Base-by-base conservation (phyloP, 257 asterid genomes). In the Verbena officinalis region DNA sequence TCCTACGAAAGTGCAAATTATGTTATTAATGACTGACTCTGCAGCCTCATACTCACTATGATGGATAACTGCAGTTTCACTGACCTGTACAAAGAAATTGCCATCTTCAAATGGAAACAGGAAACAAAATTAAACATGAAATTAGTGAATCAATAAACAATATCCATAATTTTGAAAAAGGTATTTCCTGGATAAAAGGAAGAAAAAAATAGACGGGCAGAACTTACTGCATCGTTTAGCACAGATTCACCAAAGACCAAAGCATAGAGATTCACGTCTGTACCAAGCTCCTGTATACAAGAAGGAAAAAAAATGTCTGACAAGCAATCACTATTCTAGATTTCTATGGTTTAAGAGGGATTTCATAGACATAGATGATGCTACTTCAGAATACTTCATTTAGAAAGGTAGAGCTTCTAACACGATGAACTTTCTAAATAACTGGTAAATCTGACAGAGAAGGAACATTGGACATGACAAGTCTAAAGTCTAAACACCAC, bases 231-330 rank as follows among this genome's bases (percentile, higher is more conserved):
- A 73, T 85, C 93, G 67, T 85, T 85, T 69, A 85, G 66, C 59
- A 85, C 93, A 68, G 93, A 85, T 66, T 85, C 93, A 58, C 93
- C 93, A 68, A 85, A 85, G 31, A 85, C 93, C 78, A 85, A 73
- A 30, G 93, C 93, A 46, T 83, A 85, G 38, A 85, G 87, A 68
- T 85, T 85, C 61, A 60, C 80, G 23, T 85, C 93, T 5, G 89
- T 72, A 65, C 93, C 89, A 64, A 85, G 87, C 80, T 85, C 93
- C 89, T 85, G 55, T 27, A 48, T 8, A 20, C 30, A 19, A 12
- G 5, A 48, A 8, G 21, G 55, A 48, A 48, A 9, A 17, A 27
- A 19, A 48, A 48, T 48, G 5, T 5, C 19, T 48, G 19, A 20
- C 13, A 48, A 5, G 7, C 19, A 7, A 19, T 20, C 16, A n/a